Evolutionary conservation across 306 rosid species (phyloP), one percentile per base, ranked within the genome.

Genomic region (Cucurbita argyrosperma): DNA sequence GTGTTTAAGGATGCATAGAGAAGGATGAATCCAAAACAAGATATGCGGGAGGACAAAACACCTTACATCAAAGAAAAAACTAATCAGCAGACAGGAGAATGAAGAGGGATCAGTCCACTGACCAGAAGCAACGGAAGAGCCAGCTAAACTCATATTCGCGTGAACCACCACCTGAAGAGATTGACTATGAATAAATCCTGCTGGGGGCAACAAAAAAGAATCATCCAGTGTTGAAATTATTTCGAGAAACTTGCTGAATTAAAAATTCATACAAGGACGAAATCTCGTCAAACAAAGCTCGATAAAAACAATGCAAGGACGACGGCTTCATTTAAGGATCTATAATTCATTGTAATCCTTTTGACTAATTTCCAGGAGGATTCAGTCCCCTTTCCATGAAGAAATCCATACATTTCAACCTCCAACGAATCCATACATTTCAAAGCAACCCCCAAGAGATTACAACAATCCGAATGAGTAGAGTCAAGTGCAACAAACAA

Each of bases 81-180:
- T 23, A 19, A 23, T 38, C 21, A 8, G 16, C 16, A 58, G 53
- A 13, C 8, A 50, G 14, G 21, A 74, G 39, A 45, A 60, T 46
- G 50, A n/a, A 16, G 69, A 19, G 12, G 53, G 67, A 52, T 7
- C 69, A 69, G 45, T 26, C 14, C 43, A 83, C 96, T 75, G 80
- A 93, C 98, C 96, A 77, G 98, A 81, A 82, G 90, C 84, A 72
- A 87, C 60, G 54, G 96, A 86, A 72, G 97, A 83, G 52, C 88
- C 87, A 66, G 87, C 76, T 47, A 89, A 84, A 88, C 91, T 94
- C 98, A 94, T 94, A 54, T 78, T 87, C 57, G 81, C 79, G 77
- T 76, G 71, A 79, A 77, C 79, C 76, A 73, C 81, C 84, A 38
- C 80, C 45, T 60, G 39, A 37, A 76, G 72, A 35, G 59, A 35